Conservation (phyloP, 1,284 basidiomycete genomes). For the Schizophyllum amplum region DNA sequence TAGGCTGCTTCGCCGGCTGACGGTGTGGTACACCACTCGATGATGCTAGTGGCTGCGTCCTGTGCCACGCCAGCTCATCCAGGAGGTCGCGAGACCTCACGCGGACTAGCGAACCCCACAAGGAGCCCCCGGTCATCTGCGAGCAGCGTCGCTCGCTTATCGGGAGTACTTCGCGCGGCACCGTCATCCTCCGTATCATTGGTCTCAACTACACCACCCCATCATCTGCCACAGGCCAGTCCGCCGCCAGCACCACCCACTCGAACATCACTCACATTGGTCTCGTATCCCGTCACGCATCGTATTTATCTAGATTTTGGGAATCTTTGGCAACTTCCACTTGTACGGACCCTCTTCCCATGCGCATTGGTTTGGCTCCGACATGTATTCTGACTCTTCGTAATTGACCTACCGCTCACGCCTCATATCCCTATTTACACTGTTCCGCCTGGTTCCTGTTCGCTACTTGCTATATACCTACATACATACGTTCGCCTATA, state of each 20-base stretch:
- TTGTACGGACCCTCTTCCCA: background rate
- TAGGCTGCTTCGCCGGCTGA: background rate
- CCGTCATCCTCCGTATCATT: background rate
- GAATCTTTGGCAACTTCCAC: too few relatives aligned
- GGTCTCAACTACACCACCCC: too few relatives aligned
- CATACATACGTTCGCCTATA: too few relatives aligned
- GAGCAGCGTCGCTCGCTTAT: background rate
- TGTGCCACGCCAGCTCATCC: too few relatives aligned
- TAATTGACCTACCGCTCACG: background rate
- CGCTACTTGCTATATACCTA: background rate
- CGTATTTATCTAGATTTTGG: background rate
- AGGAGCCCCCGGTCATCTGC: background rate
- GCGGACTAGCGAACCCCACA: too few relatives aligned
- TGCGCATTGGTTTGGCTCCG: background rate
- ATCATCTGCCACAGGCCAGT: background rate
- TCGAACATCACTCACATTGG: background rate
- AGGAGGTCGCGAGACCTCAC: too few relatives aligned
- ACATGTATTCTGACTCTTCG: background rate
- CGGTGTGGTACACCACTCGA: background rate
- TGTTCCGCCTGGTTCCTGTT: background rate
- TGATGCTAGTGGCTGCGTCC: background rate
- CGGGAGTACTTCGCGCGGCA: background rate
- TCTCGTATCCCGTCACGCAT: background rate
- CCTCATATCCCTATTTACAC: background rate
- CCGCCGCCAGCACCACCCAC: background rate